Percentiles rank a stretch among this genome's conserved stretches.
These are phyloP conservation scores for Trichoderma parareesei DNA, from an alignment of 495 filamentous ascomycete species.

Conservation along the genomic window DNA sequence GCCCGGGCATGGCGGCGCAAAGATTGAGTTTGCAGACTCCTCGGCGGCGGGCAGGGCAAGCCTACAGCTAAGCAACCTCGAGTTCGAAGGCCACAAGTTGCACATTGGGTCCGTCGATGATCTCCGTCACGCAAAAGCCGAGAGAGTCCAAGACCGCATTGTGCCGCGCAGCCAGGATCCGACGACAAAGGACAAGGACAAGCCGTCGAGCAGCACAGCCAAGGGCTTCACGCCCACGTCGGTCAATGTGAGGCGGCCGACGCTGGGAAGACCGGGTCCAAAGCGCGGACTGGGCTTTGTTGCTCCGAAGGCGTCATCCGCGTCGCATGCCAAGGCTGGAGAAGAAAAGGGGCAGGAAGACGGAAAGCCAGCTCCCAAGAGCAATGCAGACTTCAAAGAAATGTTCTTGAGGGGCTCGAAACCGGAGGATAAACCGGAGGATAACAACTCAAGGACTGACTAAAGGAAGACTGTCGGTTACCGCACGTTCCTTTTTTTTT, in stretches of 20 bases:
- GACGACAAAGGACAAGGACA: conserved; percentile 25
- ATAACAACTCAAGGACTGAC: neutral
- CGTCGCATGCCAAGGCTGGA: conserved; percentile 22
- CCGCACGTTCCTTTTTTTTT: too few relatives aligned
- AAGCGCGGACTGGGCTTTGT: conserved; percentile 48
- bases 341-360: conserved; percentile 16
- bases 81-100: conserved; percentile 59
- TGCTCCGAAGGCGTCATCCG: conserved; percentile 24
- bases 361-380: conserved; percentile 44
- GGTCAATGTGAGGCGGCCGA: conserved; percentile 47
- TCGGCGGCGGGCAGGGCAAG: conserved; percentile 65
- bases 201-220: conserved; percentile 19
- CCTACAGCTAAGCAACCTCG: conserved; percentile 61
- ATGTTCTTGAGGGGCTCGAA: conserved; percentile 47
- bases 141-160: conserved; percentile 43
- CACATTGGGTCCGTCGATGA: conserved; percentile 61
- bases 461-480: neutral
- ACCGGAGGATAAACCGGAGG: neutral
- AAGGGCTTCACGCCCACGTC: conserved; percentile 41
- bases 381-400: conserved; percentile 80
- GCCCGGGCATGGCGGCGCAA: conserved; percentile 77
- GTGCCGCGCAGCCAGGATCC: conserved; percentile 36
- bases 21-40: conserved; percentile 69
- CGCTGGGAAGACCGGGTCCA: conserved; percentile 44
- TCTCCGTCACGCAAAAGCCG: conserved; percentile 53